A percentile compares a stretch with the other conserved stretches of the same genome.
These are phyloP conservation scores for Trichoderma koningii DNA, from an alignment of 2,329 filamentous ascomycete species.

Conservation along the genomic window DNA sequence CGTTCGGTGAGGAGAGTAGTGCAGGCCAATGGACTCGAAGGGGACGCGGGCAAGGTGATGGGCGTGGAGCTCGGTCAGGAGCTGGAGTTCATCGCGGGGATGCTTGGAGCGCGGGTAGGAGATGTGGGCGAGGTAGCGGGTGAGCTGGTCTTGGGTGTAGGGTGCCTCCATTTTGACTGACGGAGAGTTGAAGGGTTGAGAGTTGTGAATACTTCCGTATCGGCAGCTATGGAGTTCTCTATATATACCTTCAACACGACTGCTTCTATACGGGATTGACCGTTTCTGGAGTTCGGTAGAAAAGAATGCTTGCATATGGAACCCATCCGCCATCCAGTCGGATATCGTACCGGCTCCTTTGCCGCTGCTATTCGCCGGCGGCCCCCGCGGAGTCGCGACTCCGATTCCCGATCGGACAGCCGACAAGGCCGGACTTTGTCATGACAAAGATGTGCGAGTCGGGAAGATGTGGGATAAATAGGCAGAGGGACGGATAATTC, in stretches of 20 bases:
- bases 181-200: background rate
- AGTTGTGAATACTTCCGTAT: background rate
- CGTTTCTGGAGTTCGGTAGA: no score
- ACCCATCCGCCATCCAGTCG: background rate
- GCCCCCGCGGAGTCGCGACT: background rate
- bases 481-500: background rate
- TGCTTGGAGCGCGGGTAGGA: constrained; percentile 32
- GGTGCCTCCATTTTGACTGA: constrained; percentile 3
- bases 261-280: no score
- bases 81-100: constrained; percentile 33
- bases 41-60: constrained; percentile 54
- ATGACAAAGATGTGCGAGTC: background rate
- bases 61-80: constrained; percentile 39
- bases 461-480: background rate
- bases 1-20: constrained; percentile 47
- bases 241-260: background rate
- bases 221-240: background rate
- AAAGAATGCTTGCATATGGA: background rate
- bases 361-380: background rate
- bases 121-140: constrained; percentile 38
- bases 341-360: background rate
- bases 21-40: constrained; percentile 57
- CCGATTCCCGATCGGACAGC: constrained; percentile 3
- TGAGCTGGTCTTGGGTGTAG: constrained; percentile 35
- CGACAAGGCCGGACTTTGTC: background rate